A percentile compares a stretch with the other conserved stretches of the same genome.
Evolutionary conservation across 2,329 filamentous ascomycete species (phyloP).

Genomic region (Didymella arachidicola): DNA sequence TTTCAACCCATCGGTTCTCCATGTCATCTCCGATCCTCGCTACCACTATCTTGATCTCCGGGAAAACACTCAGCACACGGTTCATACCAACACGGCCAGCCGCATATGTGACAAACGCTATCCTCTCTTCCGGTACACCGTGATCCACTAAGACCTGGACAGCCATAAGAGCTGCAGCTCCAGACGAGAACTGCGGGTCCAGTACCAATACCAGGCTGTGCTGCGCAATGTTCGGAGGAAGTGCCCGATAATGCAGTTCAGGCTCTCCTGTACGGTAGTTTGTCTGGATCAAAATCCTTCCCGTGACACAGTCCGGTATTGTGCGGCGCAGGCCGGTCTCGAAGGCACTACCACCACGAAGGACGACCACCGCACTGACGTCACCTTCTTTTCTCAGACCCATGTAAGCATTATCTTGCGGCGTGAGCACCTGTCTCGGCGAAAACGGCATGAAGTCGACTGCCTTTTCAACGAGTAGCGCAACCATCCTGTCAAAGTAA

Average conservation of each 20-base stretch:
- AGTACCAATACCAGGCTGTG: constrained; percentile 86
- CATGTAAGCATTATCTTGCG: constrained; percentile 71
- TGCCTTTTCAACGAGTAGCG: constrained; percentile 79
- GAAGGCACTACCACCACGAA: constrained; percentile 87
- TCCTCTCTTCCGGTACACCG: constrained; percentile 81
- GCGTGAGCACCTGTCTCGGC: constrained; percentile 71
- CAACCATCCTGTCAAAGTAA: constrained; percentile 89
- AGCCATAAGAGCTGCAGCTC: constrained; percentile 87
- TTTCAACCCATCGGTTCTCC: constrained; percentile 89
- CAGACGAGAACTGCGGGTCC: constrained; percentile 93
- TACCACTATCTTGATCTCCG: constrained; percentile 84
- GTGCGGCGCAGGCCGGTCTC: constrained; percentile 88
- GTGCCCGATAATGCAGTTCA: constrained; percentile 86
- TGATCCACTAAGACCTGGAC: constrained; percentile 96
- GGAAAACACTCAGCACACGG: constrained; percentile 86
- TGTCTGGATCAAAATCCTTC: constrained; percentile 89
- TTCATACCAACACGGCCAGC: constrained; percentile 86
- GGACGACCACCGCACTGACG: constrained; percentile 75
- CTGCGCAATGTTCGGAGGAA: constrained; percentile 73
- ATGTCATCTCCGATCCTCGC: constrained; percentile 81
- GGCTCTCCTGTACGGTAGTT: constrained; percentile 76
- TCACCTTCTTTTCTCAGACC: constrained; percentile 76
- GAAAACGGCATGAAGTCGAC: constrained; percentile 68
- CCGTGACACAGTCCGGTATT: constrained; percentile 90
- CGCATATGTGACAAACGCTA: constrained; percentile 92